Base-by-base conservation (phyloP, 192 early-diverging fungal genomes). In the Gigaspora rosea region DNA sequence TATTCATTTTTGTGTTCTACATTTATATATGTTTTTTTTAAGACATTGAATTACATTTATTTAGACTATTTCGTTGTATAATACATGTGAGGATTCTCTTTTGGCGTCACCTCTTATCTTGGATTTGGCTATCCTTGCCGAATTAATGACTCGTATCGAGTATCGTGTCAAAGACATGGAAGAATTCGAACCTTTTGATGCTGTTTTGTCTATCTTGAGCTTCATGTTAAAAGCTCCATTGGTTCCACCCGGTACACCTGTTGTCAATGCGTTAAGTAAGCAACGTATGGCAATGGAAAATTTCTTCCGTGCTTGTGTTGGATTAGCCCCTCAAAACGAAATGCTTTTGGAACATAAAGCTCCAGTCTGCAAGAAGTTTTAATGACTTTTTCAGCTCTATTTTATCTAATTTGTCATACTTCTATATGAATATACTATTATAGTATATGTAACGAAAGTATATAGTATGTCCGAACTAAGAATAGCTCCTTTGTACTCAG, bases 1-100 rank as follows among this genome's bases (percentile, higher is more conserved):
- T 2, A 54, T 32, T 18, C 49, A 35, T 54, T 1, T 22, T 16
- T 54, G 8, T 27, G 0, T 27, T 27, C 27, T 27, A 27, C 1
- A 27, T 27, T 27, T 27, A 41, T 41, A 41, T 41, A 41, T 41
- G 36, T 3, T 41, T 41, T 33, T 64, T 11, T 2, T 48, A 12
- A 54, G 41, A 12, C 16, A 54, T 36, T 49, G 12, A 63, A 12
- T 8, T 22, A 27, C 15, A 63, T 49, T 33, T 33, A 12, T 13
- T 65, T 66, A 93, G 88, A 96, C 95, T 75, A 95, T 99, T 82
- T 98, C 97, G 67, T 80, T 97, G 81, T 98, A 97, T 91, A 99
- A 99, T 86, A 95, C 96, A 35, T 99, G 97, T 86, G 97, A 99
- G 87, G 97, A 99, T 84, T 98, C 96, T 59, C 91, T 99, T 75